Evolutionary conservation across 805 yeast species (phyloP).

Genomic region (Lachancea mirantina): DNA sequence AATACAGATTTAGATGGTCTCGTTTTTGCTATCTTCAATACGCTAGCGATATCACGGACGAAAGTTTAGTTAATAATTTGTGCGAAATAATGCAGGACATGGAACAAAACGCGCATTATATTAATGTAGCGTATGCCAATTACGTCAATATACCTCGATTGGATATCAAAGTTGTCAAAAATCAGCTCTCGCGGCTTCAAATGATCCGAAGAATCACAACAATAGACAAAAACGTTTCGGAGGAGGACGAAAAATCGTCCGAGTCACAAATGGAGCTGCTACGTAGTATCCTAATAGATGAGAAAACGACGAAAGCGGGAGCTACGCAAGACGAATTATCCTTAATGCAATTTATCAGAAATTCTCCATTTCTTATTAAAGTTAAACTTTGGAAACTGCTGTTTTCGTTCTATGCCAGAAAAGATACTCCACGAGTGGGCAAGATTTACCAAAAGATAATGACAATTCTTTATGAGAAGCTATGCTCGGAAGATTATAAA

Average conservation of each 20-base stretch:
- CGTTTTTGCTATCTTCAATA: constrained; percentile 39
- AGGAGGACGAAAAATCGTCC: constrained; percentile 19
- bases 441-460: constrained; percentile 48
- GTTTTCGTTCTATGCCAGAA: constrained; percentile 43
- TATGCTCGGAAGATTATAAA: constrained; percentile 23
- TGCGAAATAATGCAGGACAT: constrained; percentile 17
- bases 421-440: constrained; percentile 33
- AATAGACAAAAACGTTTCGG: constrained; percentile 46
- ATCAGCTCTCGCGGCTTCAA: constrained; percentile 63
- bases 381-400: constrained; percentile 71
- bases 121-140: constrained; percentile 45
- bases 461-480: constrained; percentile 36
- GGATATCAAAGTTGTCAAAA: constrained; percentile 40
- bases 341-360: constrained; percentile 52
- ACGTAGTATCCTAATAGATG: constrained; percentile 3
- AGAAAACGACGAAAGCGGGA: neutral
- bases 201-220: constrained; percentile 41
- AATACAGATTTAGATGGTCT: constrained; percentile 43
- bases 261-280: constrained; percentile 14
- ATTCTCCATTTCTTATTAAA: constrained; percentile 58
- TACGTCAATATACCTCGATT: constrained; percentile 53
- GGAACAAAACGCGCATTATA: constrained; percentile 2
- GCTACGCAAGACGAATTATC: constrained; percentile 37
- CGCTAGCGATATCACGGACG: constrained; percentile 32
- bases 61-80: constrained; percentile 24